Evolutionary conservation across 202 grass and related monocot species (phyloP).

Genomic region (Setaria italica): DNA sequence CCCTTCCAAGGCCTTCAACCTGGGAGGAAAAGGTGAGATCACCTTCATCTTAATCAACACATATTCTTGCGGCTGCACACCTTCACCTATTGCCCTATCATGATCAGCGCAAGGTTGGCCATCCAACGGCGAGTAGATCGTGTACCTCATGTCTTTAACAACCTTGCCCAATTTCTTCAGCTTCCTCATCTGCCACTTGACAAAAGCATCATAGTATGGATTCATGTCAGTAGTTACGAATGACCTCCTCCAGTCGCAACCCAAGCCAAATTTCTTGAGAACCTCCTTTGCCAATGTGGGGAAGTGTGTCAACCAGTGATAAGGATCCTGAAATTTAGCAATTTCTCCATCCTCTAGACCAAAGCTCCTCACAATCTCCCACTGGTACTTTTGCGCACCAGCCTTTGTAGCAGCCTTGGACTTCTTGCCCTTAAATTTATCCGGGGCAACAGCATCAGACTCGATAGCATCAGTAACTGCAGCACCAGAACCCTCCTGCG

Average conservation of each 20-base stretch:
- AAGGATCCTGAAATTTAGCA: conserved; percentile 80
- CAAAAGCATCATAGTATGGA: conserved; percentile 89
- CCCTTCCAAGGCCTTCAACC: conserved; percentile 80
- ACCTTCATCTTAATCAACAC: conserved; percentile 93
- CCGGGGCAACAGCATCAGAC: not conserved
- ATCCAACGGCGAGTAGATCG: conserved; percentile 86
- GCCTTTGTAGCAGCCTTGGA: conserved; percentile 82
- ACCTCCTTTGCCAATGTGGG: conserved; percentile 74
- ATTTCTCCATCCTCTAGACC: conserved; percentile 70
- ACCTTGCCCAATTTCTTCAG: conserved; percentile 76
- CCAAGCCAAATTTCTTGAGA: conserved; percentile 75
- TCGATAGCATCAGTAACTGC: conserved; percentile 35
- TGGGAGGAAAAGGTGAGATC: conserved; percentile 66
- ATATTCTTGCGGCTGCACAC: conserved; percentile 84
- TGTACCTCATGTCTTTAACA: conserved; percentile 84
- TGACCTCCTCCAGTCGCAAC: conserved; percentile 89
- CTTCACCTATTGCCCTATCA: conserved; percentile 80
- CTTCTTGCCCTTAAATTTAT: conserved; percentile 60
- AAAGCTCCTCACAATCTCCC: conserved; percentile 91
- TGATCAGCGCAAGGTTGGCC: conserved; percentile 98
- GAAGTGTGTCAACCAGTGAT: conserved; percentile 80
- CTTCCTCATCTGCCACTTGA: conserved; percentile 89
- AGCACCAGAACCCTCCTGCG: not conserved
- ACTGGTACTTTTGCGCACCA: conserved; percentile 76
- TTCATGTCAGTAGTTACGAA: conserved; percentile 91